phyloP scores from a whole-genome alignment of 768 basidiomycete genomes.

The Neoboletus magnificus region DNA sequence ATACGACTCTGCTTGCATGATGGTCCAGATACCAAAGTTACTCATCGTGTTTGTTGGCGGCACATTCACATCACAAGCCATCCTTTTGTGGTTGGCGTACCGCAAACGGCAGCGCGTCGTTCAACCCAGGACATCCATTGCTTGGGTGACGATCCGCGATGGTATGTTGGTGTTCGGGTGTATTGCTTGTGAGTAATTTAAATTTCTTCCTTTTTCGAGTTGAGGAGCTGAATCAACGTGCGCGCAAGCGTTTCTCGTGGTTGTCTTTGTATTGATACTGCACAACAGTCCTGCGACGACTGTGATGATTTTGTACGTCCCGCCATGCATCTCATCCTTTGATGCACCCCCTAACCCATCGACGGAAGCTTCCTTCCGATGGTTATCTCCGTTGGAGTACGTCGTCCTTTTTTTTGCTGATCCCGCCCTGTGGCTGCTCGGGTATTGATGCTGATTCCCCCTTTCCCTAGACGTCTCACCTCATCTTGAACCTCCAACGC shows the following conservation, averaged over 20 bases:
- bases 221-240: neutral
- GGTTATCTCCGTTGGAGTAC: constrained; percentile 15
- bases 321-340: neutral
- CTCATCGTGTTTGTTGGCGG: constrained; percentile 8
- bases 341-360: neutral
- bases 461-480: constrained; percentile 8
- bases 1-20: constrained; percentile 17
- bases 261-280: constrained; percentile 2
- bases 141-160: constrained; percentile 25
- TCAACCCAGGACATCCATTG: constrained; percentile 1
- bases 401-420: neutral
- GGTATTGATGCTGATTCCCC: neutral
- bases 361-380: constrained; percentile 20
- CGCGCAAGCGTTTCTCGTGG: constrained; percentile 11
- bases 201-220: neutral
- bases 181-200: constrained; percentile 12
- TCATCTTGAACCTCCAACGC: constrained; percentile 20
- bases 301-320: constrained; percentile 15
- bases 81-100: constrained; percentile 19
- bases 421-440: too few relatives aligned
- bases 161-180: constrained; percentile 14
- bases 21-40: neutral
- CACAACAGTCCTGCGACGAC: neutral
- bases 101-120: constrained; percentile 6
- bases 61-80: constrained; percentile 8